A percentile compares a stretch with the other conserved stretches of the same genome.
These are phyloP conservation scores for Mucor saturninus DNA, from an alignment of 371 early-diverging fungal species.

Conservation along the genomic window DNA sequence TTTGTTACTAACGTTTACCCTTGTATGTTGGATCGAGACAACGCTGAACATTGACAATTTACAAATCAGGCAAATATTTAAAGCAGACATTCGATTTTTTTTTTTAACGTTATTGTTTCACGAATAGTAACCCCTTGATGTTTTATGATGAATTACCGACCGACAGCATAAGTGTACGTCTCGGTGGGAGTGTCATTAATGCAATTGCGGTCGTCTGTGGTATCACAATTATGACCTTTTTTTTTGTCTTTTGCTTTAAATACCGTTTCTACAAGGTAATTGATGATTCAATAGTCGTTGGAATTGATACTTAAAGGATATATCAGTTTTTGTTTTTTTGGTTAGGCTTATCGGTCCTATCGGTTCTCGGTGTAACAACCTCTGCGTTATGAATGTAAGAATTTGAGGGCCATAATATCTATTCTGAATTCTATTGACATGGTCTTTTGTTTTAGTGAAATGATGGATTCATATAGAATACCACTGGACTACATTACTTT, in stretches of 20 bases:
- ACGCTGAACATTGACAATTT: conserved; percentile 18
- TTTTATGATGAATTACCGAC: conserved; percentile 20
- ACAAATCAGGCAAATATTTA: conserved; percentile 13
- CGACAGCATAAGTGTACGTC: conserved; percentile 17
- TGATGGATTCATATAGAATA: conserved; percentile 21
- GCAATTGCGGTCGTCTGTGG: conserved; percentile 20
- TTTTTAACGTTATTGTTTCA: not conserved
- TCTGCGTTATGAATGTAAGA: conserved; percentile 29
- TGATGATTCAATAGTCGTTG: not conserved
- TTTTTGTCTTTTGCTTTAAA: conserved; percentile 31
- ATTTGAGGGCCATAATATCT: not conserved
- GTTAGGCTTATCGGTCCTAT: conserved; percentile 33
- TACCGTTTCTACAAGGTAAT: conserved; percentile 30
- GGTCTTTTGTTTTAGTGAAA: conserved; percentile 11
- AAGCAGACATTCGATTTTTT: not conserved
- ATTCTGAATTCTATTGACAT: not conserved
- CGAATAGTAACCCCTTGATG: conserved; percentile 20
- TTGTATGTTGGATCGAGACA: conserved; percentile 28
- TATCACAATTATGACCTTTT: conserved; percentile 22
- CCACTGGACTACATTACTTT: conserved; percentile 31
- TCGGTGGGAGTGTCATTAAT: conserved; percentile 28
- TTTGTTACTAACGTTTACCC: conserved; percentile 21
- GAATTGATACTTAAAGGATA: not conserved
- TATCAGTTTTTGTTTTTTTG: conserved; percentile 28
- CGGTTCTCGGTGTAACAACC: conserved; percentile 23